phyloP scores from a whole-genome alignment of 352 stramenopile species.

The Thalassiosira hispida region DNA sequence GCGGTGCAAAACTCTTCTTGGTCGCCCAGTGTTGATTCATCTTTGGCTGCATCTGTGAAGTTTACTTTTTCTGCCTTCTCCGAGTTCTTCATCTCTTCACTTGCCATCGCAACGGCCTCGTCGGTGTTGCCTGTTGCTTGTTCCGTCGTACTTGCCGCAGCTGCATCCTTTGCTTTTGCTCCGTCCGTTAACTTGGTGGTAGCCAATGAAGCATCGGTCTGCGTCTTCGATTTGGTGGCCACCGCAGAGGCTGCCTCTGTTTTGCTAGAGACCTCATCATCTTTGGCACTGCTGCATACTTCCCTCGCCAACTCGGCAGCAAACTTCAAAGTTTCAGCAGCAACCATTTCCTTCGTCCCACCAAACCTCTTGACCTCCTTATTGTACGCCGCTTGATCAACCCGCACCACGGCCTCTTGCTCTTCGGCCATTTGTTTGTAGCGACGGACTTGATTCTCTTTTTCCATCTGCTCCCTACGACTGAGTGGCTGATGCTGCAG shows the following conservation, averaged over 20 bases:
- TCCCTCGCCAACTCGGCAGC: background rate
- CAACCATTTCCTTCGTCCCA: constrained; percentile 26
- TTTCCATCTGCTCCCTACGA: constrained; percentile 36
- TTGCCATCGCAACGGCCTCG: background rate
- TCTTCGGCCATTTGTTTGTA: constrained; percentile 36
- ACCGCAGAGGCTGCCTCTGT: background rate
- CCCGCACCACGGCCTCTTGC: constrained; percentile 47
- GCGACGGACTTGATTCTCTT: constrained; percentile 9
- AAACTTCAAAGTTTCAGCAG: constrained; percentile 16
- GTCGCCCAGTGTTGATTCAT: constrained; percentile 14
- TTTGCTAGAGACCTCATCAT: background rate
- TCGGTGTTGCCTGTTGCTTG: background rate
- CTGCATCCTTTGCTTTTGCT: background rate
- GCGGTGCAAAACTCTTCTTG: constrained; percentile 39
- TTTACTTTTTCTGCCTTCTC: background rate
- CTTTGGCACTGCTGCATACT: background rate
- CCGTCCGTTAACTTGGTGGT: background rate
- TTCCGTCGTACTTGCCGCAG: background rate
- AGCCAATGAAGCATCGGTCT: background rate
- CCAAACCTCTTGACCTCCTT: constrained; percentile 10
- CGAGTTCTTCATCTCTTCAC: background rate
- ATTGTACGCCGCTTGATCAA: constrained; percentile 40
- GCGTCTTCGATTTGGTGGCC: background rate
- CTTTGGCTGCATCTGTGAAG: background rate
- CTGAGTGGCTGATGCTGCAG: background rate